Percentiles rank a stretch among this genome's conserved stretches.
These are phyloP conservation scores for Fusarium paranaense DNA, from an alignment of 2,329 filamentous ascomycete species.

Conservation along the genomic window DNA sequence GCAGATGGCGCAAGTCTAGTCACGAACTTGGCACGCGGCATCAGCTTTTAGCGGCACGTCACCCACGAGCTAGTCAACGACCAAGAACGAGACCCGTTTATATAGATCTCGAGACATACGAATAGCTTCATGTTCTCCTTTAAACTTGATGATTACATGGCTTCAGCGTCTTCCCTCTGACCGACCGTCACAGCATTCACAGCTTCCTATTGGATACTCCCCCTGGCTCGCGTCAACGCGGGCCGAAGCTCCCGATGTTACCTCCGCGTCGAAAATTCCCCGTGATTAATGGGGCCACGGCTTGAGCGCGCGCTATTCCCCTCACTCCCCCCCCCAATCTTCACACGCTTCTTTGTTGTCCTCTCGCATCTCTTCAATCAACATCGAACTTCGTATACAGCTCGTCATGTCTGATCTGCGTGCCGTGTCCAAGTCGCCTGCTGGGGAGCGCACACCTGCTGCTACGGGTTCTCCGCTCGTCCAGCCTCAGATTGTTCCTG, in stretches of 20 bases:
- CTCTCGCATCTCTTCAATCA: not conserved
- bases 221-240: not conserved
- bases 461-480: not conserved
- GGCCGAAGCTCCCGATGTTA: not conserved
- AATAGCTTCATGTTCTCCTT: not conserved
- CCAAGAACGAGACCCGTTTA: not conserved
- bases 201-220: not conserved
- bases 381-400: not conserved
- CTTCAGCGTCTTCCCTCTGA: not conserved
- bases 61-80: not conserved
- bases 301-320: not conserved
- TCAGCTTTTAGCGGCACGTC: not conserved
- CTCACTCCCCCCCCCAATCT: not conserved
- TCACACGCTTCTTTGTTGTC: not conserved
- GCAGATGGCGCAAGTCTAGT: not conserved
- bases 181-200: not conserved
- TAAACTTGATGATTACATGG: not conserved
- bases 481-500: not conserved
- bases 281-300: not conserved
- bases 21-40: not conserved
- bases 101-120: not conserved
- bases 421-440: not conserved
- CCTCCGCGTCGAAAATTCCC: not conserved
- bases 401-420: not conserved
- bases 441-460: not conserved